These are phyloP conservation scores for Choanephora cucurbitarum DNA, from an alignment of 371 early-diverging fungal species.

Conservation along the genomic window DNA sequence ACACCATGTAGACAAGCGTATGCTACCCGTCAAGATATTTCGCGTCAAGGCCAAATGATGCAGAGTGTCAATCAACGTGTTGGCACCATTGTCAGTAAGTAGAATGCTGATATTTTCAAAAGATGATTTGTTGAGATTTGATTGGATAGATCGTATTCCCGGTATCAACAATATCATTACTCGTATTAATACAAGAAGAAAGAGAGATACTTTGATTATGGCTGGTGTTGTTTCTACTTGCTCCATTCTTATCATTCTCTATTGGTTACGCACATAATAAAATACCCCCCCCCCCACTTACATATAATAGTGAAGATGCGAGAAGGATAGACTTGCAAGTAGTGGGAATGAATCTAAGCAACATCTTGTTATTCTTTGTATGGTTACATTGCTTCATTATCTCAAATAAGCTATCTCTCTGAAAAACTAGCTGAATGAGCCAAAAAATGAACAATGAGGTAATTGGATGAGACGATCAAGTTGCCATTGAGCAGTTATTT, in stretches of 20 bases:
- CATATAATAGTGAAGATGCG: no score
- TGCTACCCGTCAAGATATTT: slow-evolving; percentile 59
- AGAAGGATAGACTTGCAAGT: no score
- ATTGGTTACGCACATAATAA: slow-evolving; percentile 45
- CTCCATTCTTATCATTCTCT: slow-evolving; percentile 56
- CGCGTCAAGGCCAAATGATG: slow-evolving; percentile 55
- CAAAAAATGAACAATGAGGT: no score
- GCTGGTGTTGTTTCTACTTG: slow-evolving; percentile 65
- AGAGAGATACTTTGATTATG: slow-evolving; percentile 66
- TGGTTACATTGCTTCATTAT: no score
- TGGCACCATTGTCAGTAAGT: slow-evolving; percentile 52
- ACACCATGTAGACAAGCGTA: slow-evolving; percentile 73
- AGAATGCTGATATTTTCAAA: not conserved
- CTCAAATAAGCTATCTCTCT: no score
- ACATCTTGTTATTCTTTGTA: no score
- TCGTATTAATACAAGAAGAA: slow-evolving; percentile 63
- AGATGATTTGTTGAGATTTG: no score
- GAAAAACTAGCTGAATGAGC: no score
- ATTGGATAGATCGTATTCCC: slow-evolving; percentile 62
- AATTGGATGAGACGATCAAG: no score
- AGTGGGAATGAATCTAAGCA: no score
- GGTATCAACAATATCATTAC: slow-evolving; percentile 63
- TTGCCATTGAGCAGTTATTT: no score
- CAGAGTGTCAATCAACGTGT: slow-evolving; percentile 53
- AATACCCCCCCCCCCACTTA: not conserved